Evolutionary conservation across 2,329 filamentous ascomycete genomes (phyloP).

Genomic region (Colletotrichum filicis): DNA sequence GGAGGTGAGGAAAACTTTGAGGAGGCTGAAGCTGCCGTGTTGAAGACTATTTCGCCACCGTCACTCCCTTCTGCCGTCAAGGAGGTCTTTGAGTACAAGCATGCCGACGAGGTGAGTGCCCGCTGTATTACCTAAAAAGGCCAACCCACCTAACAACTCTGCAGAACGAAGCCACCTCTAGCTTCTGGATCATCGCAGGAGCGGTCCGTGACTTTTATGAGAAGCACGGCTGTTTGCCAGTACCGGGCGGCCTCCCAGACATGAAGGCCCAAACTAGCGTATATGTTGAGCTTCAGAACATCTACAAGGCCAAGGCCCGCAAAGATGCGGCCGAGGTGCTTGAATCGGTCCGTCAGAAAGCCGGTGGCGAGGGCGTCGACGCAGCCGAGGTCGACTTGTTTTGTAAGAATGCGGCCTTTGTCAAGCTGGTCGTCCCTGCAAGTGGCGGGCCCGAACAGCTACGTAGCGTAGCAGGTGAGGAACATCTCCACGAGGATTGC

Average conservation of each 20-base stretch:
- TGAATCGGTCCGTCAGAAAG: slow-evolving; percentile 65
- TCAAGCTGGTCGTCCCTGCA: slow-evolving; percentile 81
- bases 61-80: slow-evolving; percentile 75
- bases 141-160: slow-evolving; percentile 37
- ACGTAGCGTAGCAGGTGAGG: slow-evolving; percentile 66
- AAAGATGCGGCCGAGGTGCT: slow-evolving; percentile 82
- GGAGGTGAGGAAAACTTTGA: slow-evolving; percentile 97
- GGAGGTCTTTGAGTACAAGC: slow-evolving; percentile 80
- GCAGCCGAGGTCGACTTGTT: slow-evolving; percentile 86
- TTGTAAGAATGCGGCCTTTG: slow-evolving; percentile 94
- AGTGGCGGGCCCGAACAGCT: slow-evolving; percentile 57
- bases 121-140: slow-evolving; percentile 45
- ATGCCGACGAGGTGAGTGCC: slow-evolving; percentile 62
- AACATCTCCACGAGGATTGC: slow-evolving; percentile 7
- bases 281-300: slow-evolving; percentile 89
- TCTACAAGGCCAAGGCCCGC: slow-evolving; percentile 91
- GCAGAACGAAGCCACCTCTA: slow-evolving; percentile 60
- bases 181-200: slow-evolving; percentile 90
- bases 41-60: slow-evolving; percentile 83
- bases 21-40: slow-evolving; percentile 86
- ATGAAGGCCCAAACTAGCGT: slow-evolving; percentile 96
- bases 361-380: slow-evolving; percentile 66
- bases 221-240: slow-evolving; percentile 78
- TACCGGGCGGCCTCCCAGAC: slow-evolving; percentile 90
- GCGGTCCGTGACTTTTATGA: slow-evolving; percentile 83